Evolutionary conservation across 441 rosid species (phyloP), one percentile per base, ranked within the genome.

Genomic region (Erodium moschatum): DNA sequence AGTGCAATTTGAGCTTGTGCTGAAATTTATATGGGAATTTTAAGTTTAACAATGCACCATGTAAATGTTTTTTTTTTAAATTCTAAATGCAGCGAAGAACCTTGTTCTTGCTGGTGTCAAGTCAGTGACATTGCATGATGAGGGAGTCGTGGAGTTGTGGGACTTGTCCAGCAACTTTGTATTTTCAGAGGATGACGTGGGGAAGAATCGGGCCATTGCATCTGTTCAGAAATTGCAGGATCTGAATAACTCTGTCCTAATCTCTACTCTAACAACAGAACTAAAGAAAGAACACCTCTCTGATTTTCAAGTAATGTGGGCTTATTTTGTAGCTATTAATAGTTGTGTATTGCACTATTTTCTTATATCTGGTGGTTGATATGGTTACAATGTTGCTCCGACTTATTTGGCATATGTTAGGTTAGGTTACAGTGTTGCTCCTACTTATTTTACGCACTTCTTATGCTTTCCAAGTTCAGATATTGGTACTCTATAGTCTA

Each of bases 81-180:
- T 66, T 76, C 1, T 19, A 58, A 15, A 33, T 73, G 82, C 87
- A 91, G 97, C 97, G 0, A 91, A 89, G 84, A 91, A 91, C 76
- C 88, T 91, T 46, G 68, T 89, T 69, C 92, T 91, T 66, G 96
- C 96, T 44, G 97, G 97, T 68, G 96, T 91, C 65, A 91, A 91
- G 84, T 89, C 96, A 5, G 96, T 91, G 71, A 89, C 96, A 20
- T 70, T 91, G 81, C 97, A 91, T 64, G 94, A 91, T 74, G 89
- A 83, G 68, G 85, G 87, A 62, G 81, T 56, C 1, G 96, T 89
- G 64, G 96, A 91, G 81, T 69, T 86, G 66, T 91, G 97, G 97
- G 97, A 91, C 73, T 77, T 91, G 73, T 84, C 92, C 0, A 82
- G 96, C 78, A 89, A 87, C 77, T 89, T 91, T 72, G 67, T 89